Conservation (phyloP, 176 grass and related monocot species). For the Lolium perenne region DNA sequence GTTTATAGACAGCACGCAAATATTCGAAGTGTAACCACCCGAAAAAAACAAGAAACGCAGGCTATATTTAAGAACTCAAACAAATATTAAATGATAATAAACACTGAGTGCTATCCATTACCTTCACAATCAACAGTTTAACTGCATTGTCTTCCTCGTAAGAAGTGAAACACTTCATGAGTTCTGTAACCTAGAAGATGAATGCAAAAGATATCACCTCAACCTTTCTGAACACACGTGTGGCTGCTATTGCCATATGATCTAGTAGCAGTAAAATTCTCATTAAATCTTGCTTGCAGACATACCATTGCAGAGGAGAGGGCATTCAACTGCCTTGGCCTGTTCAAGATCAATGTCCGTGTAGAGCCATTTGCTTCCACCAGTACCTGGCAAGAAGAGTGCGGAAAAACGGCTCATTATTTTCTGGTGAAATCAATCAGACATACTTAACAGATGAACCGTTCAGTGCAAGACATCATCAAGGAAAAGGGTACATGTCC, state of each 20-base stretch:
- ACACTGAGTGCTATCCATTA: conserved; percentile 15
- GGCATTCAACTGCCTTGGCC: conserved; percentile 87
- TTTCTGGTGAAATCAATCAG: conserved; percentile 11
- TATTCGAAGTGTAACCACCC: conserved; percentile 21
- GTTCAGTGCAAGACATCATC: neutral
- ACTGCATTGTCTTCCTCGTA: conserved; percentile 70
- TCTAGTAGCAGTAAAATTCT: neutral
- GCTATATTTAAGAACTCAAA: conserved; percentile 3
- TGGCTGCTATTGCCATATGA: conserved; percentile 2
- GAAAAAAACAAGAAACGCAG: neutral
- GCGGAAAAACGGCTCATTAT: neutral
- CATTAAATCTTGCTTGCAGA: neutral
- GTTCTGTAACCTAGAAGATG: conserved; percentile 64
- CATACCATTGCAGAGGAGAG: conserved; percentile 80
- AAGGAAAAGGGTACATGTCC: neutral
- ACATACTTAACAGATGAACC: neutral
- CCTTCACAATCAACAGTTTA: conserved; percentile 89
- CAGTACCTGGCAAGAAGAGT: conserved; percentile 65
- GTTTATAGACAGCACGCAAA: neutral
- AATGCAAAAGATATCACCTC: neutral
- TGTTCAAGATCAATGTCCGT: conserved; percentile 81
- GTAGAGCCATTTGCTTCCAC: conserved; percentile 75
- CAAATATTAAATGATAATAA: conserved; percentile 22
- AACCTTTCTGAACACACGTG: conserved; percentile 23
- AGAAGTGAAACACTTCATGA: conserved; percentile 68